These are phyloP conservation scores for Suillus hirtellus DNA, from an alignment of 768 basidiomycete species.

Conservation along the genomic window DNA sequence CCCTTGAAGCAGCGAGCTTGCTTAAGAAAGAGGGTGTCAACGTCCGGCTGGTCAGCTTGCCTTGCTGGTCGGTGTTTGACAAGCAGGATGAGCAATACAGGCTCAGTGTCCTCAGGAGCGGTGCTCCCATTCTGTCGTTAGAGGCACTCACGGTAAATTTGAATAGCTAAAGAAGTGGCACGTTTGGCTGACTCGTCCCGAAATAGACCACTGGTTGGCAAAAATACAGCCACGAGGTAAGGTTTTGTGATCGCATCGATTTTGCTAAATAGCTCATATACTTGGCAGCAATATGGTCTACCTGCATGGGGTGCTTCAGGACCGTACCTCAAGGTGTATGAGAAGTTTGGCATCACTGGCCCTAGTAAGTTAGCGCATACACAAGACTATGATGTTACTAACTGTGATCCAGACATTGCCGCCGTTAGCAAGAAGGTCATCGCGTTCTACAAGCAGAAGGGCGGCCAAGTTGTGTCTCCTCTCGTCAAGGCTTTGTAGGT, in stretches of 20 bases:
- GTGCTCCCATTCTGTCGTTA: constrained; percentile 85
- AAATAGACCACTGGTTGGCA: constrained; percentile 75
- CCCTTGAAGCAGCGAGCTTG: constrained; percentile 80
- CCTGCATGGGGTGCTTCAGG: constrained; percentile 84
- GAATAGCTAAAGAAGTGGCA: constrained; percentile 1
- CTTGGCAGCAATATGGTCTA: constrained; percentile 65
- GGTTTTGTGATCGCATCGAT: constrained; percentile 7
- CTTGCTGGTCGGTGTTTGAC: constrained; percentile 89
- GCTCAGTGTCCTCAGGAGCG: constrained; percentile 82
- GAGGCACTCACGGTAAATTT: constrained; percentile 70
- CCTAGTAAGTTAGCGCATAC: constrained; percentile 50
- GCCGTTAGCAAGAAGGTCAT: constrained; percentile 82
- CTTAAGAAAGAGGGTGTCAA: constrained; percentile 78
- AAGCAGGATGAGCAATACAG: constrained; percentile 78
- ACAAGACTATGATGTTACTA: constrained; percentile 7
- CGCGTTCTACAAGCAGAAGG: constrained; percentile 81
- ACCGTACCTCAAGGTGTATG: constrained; percentile 88
- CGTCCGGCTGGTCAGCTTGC: constrained; percentile 82
- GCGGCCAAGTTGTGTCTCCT: constrained; percentile 71
- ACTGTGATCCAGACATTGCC: constrained; percentile 61
- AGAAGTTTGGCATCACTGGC: constrained; percentile 85
- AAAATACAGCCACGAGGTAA: constrained; percentile 84
- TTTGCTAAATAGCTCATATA: constrained; percentile 17
- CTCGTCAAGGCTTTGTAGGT: constrained; percentile 67
- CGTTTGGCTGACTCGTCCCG: constrained; percentile 9